A percentile compares a stretch with the other conserved stretches of the same genome.
Conservation (phyloP, 2,329 filamentous ascomycete genomes). For the Triangularia verruculosa region DNA sequence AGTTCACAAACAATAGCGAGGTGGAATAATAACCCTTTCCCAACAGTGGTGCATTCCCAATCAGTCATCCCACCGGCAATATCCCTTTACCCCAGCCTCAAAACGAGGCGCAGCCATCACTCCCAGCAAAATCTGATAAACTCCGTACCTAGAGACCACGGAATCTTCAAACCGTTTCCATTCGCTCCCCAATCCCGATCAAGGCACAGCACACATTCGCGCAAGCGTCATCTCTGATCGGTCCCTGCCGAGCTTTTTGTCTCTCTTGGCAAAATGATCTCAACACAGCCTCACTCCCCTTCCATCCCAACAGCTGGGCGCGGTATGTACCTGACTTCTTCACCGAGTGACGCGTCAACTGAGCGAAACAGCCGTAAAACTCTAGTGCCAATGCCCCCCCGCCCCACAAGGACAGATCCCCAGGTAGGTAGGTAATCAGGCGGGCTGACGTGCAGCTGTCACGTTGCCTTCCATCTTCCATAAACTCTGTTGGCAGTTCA, state of each 20-base stretch:
- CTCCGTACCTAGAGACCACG: not conserved
- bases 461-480: not conserved
- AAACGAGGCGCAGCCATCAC: not conserved
- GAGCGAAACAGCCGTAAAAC: too few relatives aligned
- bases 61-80: not conserved
- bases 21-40: not conserved
- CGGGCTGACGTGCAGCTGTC: not conserved
- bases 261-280: too few relatives aligned
- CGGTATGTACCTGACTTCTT: not conserved
- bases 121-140: not conserved
- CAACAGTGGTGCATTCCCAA: not conserved
- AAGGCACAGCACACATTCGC: not conserved
- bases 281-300: not conserved
- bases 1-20: not conserved
- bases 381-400: not conserved
- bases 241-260: not conserved
- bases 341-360: not conserved
- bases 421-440: not conserved
- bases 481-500: too few relatives aligned
- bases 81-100: not conserved
- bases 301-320: not conserved
- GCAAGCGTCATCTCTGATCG: not conserved
- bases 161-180: too few relatives aligned
- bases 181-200: not conserved
- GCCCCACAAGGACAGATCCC: too few relatives aligned